phyloP scores from a whole-genome alignment of 495 filamentous ascomycete genomes.

The Neurospora pannonica region DNA sequence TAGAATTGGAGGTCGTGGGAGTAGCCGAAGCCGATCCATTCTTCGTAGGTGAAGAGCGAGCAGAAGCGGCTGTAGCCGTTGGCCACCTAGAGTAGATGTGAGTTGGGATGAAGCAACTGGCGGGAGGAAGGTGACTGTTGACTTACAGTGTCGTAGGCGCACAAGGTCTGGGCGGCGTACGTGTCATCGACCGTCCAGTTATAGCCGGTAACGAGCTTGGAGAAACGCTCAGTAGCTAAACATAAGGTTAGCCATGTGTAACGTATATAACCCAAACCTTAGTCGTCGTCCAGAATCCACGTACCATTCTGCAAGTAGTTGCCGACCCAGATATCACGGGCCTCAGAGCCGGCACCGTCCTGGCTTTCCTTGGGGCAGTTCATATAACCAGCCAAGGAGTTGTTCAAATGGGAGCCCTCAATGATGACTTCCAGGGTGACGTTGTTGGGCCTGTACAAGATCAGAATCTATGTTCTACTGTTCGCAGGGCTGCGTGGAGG shows the following conservation, averaged over 20 bases:
- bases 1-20: conserved; percentile 53
- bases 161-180: conserved; percentile 57
- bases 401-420: conserved; percentile 56
- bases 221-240: conserved; percentile 37
- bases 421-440: conserved; percentile 55
- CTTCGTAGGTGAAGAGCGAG: conserved; percentile 53
- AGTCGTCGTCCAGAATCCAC: background rate
- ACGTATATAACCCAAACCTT: background rate
- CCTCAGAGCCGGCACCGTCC: conserved; percentile 33
- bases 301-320: conserved; percentile 40
- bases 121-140: conserved; percentile 26
- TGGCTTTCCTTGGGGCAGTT: conserved; percentile 53
- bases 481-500: conserved; percentile 1
- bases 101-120: conserved; percentile 24
- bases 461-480: conserved; percentile 28
- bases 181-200: conserved; percentile 42
- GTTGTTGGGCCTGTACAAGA: conserved; percentile 30
- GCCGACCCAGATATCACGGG: conserved; percentile 43
- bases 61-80: conserved; percentile 66
- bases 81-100: conserved; percentile 21
- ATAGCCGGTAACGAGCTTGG: conserved; percentile 36
- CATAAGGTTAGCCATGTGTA: background rate
- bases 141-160: conserved; percentile 59
- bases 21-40: conserved; percentile 71
- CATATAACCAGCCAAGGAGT: conserved; percentile 47